These are phyloP conservation scores for Castanospermum australe DNA, from an alignment of 306 rosid genomes.

Conservation along the genomic window DNA sequence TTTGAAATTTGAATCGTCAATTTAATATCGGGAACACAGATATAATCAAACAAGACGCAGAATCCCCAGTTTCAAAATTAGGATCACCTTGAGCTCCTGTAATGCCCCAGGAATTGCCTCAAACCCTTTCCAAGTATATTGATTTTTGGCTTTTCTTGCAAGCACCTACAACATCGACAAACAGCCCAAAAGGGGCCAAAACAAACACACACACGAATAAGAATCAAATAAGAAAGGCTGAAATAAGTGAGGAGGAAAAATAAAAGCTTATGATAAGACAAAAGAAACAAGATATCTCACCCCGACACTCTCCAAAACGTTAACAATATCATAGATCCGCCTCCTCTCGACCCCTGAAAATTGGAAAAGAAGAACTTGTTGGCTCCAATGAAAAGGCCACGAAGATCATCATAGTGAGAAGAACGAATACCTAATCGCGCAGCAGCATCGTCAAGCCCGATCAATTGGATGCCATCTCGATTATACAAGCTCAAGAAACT, in stretches of 20 bases:
- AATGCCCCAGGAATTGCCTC: conserved; percentile 53
- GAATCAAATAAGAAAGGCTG: not conserved
- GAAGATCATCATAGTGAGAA: not conserved
- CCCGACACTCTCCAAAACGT: conserved; percentile 72
- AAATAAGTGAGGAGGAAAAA: not conserved
- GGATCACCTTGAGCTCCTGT: conserved; percentile 48
- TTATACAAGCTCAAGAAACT: conserved; percentile 66
- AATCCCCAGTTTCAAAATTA: not conserved
- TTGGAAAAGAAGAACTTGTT: not conserved
- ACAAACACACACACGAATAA: not conserved
- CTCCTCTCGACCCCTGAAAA: conserved; percentile 66
- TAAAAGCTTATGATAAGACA: no score
- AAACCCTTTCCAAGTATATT: conserved; percentile 68
- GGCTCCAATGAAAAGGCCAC: not conserved
- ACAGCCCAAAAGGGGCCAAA: not conserved
- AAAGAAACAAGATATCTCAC: conserved; percentile 17
- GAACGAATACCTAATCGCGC: conserved; percentile 46
- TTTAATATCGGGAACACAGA: not conserved
- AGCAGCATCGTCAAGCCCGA: conserved; percentile 80
- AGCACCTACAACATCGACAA: conserved; percentile 43
- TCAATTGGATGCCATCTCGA: conserved; percentile 47
- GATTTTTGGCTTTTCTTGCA: conserved; percentile 63
- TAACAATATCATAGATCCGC: conserved; percentile 72
- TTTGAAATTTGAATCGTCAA: not conserved
- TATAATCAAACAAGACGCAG: not conserved